phyloP scores from a whole-genome alignment of 192 early-diverging fungal species.

The Backusella parvicylindrica region DNA sequence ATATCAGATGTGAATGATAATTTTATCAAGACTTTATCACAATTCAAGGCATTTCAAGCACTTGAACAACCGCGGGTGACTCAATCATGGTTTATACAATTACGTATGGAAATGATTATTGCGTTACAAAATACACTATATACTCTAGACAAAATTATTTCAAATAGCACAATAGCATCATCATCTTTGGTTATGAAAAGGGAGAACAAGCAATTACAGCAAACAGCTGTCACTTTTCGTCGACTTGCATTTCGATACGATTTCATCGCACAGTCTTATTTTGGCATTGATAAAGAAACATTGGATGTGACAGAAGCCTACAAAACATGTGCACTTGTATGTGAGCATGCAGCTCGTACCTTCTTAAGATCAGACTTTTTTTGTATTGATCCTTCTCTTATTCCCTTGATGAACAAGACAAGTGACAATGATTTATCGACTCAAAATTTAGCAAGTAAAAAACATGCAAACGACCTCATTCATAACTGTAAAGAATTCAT shows the following conservation, averaged over 20 bases:
- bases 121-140: conserved; percentile 9
- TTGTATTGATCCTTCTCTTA: conserved; percentile 25
- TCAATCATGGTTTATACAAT: conserved; percentile 21
- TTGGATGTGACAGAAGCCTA: conserved; percentile 14
- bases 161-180: not conserved
- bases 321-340: conserved; percentile 17
- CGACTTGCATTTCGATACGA: conserved; percentile 22
- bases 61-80: not conserved
- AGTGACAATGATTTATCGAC: not conserved
- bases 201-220: not conserved
- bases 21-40: conserved; percentile 4
- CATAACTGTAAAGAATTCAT: not conserved
- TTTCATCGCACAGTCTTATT: conserved; percentile 13
- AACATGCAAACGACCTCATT: not conserved
- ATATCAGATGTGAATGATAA: not conserved
- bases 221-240: conserved; percentile 6
- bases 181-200: not conserved
- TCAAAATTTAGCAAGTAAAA: not conserved
- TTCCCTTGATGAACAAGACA: conserved; percentile 14
- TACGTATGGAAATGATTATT: conserved; percentile 24
- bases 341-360: conserved; percentile 19
- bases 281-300: conserved; percentile 12
- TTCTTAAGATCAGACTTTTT: conserved; percentile 9
- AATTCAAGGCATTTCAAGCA: conserved; percentile 19
- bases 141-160: not conserved